Conservation (phyloP, 1,284 basidiomycete species). For the Ceratobasidium sp. region DNA sequence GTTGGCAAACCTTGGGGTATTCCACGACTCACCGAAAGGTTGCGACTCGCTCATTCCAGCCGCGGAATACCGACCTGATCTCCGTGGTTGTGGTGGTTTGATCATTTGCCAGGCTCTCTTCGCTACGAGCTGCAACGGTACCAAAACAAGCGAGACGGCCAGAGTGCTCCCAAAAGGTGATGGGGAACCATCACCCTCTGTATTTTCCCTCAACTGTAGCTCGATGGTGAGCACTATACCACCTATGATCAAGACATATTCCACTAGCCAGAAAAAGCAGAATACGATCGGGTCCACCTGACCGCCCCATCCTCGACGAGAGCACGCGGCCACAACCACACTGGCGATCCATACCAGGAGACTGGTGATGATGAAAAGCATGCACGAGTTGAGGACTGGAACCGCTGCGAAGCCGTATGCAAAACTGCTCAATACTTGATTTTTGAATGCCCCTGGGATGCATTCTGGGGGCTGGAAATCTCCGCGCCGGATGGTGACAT, state of each 20-base stretch:
- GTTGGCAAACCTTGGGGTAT: background rate
- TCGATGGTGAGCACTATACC: conserved; percentile 15
- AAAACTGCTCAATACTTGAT: conserved; percentile 13
- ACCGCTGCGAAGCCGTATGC: conserved; percentile 5
- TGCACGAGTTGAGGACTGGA: conserved; percentile 31
- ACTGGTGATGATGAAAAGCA: conserved; percentile 33
- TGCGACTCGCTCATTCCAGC: background rate
- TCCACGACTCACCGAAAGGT: background rate
- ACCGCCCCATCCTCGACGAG: conserved; percentile 6
- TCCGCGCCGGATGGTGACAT: conserved; percentile 16
- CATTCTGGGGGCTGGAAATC: conserved; percentile 11
- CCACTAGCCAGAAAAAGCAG: conserved; percentile 31
- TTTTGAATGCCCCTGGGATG: conserved; percentile 5
- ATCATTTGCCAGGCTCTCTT: conserved; percentile 16
- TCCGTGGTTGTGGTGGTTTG: background rate
- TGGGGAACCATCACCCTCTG: background rate
- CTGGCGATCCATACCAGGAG: conserved; percentile 22
- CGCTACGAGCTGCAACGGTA: conserved; percentile 17
- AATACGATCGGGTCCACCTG: conserved; percentile 19
- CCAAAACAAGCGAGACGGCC: conserved; percentile 12
- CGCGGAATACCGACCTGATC: background rate
- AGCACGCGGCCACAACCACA: background rate
- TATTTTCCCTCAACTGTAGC: conserved; percentile 1
- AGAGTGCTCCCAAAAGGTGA: conserved; percentile 34
- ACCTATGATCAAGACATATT: conserved; percentile 7